phyloP scores from a whole-genome alignment of 225 moss, liverwort and hornwort genomes.

The Physcomitrium patens region DNA sequence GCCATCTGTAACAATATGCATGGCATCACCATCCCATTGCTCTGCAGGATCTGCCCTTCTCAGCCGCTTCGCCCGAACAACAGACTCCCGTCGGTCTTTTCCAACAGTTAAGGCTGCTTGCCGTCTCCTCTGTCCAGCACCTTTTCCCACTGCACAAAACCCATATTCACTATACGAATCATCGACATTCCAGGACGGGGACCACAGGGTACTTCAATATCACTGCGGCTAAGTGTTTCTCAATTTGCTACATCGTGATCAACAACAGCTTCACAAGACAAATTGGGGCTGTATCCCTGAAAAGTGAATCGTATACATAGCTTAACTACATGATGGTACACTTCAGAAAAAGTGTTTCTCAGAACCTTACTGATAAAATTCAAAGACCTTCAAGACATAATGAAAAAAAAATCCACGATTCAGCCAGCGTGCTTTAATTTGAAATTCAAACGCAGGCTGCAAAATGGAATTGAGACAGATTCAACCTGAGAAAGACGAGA shows the following conservation, averaged over 20 bases:
- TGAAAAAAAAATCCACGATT: not conserved
- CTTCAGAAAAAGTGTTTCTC: not conserved
- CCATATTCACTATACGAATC: constrained; percentile 10
- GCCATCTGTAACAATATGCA: constrained; percentile 48
- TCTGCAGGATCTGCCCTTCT: constrained; percentile 69
- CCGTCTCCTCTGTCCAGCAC: constrained; percentile 80
- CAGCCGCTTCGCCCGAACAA: constrained; percentile 85
- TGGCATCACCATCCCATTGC: constrained; percentile 38
- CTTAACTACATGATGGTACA: too few relatives aligned
- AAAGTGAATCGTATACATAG: too few relatives aligned
- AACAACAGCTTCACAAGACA: too few relatives aligned
- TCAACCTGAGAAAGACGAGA: not conserved
- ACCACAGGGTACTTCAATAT: not conserved
- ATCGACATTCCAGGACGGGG: constrained; percentile 11
- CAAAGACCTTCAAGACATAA: not conserved
- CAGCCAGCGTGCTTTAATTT: not conserved
- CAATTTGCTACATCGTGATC: too few relatives aligned
- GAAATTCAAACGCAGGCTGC: not conserved
- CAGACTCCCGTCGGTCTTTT: constrained; percentile 90
- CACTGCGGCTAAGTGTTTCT: too few relatives aligned
- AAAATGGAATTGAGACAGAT: not conserved
- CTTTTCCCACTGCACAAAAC: constrained; percentile 71
- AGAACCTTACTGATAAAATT: not conserved
- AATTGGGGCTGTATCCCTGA: too few relatives aligned
- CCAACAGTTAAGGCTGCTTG: constrained; percentile 86